phyloP scores from a whole-genome alignment of 2,329 filamentous ascomycete species.

The Monosporascus sp. region DNA sequence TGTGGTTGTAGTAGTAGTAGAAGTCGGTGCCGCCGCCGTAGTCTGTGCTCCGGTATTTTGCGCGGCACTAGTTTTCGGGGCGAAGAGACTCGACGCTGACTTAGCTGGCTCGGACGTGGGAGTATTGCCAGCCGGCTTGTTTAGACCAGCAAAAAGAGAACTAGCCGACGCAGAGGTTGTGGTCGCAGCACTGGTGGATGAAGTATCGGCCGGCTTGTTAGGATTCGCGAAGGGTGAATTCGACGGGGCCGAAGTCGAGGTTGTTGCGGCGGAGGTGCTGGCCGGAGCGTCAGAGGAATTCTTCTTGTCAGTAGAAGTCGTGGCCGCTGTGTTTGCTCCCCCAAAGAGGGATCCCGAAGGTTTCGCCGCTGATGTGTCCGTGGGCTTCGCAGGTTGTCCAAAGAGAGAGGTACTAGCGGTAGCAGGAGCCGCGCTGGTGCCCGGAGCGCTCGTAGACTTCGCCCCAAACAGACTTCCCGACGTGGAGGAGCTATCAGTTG shows the following conservation, averaged over 20 bases:
- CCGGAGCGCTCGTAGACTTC: slow-evolving; percentile 16
- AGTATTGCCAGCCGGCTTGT: slow-evolving; percentile 16
- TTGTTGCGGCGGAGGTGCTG: not conserved
- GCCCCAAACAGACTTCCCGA: slow-evolving; percentile 15
- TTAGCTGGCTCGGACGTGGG: slow-evolving; percentile 24
- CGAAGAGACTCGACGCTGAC: slow-evolving; percentile 23
- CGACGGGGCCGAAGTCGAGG: slow-evolving; percentile 18
- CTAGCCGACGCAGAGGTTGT: slow-evolving; percentile 13
- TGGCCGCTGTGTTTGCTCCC: slow-evolving; percentile 5
- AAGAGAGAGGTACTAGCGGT: slow-evolving; percentile 11
- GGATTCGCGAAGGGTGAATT: slow-evolving; percentile 7
- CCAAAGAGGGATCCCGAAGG: slow-evolving; percentile 17
- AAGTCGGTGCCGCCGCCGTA: slow-evolving; percentile 18
- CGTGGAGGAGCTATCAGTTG: slow-evolving; percentile 16
- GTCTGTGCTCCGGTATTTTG: slow-evolving; percentile 22
- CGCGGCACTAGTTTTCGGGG: slow-evolving; percentile 19
- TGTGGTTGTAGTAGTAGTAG: slow-evolving; percentile 24
- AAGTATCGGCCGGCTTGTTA: slow-evolving; percentile 7
- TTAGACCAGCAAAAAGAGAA: slow-evolving; percentile 15
- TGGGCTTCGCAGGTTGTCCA: slow-evolving; percentile 18
- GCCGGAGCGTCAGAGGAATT: not conserved
- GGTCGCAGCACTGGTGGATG: slow-evolving; percentile 11
- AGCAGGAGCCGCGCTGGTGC: slow-evolving; percentile 8
- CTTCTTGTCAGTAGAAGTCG: not conserved
- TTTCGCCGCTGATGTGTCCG: slow-evolving; percentile 16